Conservation (phyloP, 768 basidiomycete genomes). For the Fistulinella prunicolor region DNA sequence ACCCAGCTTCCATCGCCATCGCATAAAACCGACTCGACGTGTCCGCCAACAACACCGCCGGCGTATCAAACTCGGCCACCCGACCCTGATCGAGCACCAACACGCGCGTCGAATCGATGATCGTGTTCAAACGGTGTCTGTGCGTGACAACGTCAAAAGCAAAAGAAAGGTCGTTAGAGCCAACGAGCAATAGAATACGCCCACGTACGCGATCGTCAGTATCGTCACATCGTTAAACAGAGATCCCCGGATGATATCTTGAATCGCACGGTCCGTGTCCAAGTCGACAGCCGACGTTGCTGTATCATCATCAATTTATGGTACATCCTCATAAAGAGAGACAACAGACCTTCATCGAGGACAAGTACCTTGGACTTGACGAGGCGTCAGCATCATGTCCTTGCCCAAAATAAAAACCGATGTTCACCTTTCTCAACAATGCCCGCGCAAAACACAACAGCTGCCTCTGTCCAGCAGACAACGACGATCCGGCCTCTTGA, state of each 20-base stretch:
- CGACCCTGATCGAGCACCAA: slow-evolving; percentile 80
- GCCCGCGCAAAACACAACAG: slow-evolving; percentile 88
- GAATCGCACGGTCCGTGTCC: slow-evolving; percentile 86
- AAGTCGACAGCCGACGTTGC: slow-evolving; percentile 89
- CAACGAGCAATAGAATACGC: too few relatives aligned
- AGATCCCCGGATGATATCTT: slow-evolving; percentile 80
- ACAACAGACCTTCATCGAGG: slow-evolving; percentile 74
- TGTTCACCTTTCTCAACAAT: slow-evolving; percentile 65
- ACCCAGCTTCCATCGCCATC: slow-evolving; percentile 63
- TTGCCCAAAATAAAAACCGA: neutral
- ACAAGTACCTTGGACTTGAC: slow-evolving; percentile 78
- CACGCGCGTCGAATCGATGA: slow-evolving; percentile 76
- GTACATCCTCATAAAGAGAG: neutral
- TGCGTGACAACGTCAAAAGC: too few relatives aligned
- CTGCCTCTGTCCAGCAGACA: slow-evolving; percentile 85
- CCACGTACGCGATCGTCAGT: slow-evolving; percentile 76
- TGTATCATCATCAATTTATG: slow-evolving; percentile 24
- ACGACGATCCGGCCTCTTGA: slow-evolving; percentile 74
- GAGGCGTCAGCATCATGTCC: neutral
- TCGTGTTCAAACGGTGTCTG: slow-evolving; percentile 81
- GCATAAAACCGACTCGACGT: slow-evolving; percentile 56
- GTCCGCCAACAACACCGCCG: slow-evolving; percentile 59
- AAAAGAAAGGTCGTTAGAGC: too few relatives aligned
- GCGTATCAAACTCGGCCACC: slow-evolving; percentile 81
- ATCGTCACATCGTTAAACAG: slow-evolving; percentile 79